Evolutionary conservation across 257 asterid genomes (phyloP).

Genomic region (Ehretia macrophylla): DNA sequence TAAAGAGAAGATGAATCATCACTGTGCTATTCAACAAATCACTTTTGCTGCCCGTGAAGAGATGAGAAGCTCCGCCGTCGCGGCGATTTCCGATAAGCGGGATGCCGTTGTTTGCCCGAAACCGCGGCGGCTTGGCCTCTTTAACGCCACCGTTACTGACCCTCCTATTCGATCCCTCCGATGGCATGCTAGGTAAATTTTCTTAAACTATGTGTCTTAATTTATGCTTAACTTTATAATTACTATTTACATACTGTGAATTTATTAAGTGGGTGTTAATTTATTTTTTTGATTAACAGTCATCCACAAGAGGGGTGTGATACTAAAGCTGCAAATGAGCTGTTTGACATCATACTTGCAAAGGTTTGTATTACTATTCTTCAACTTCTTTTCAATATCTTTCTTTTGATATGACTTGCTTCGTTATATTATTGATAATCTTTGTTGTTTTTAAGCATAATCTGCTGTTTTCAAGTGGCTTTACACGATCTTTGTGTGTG

Average conservation of each 20-base stretch:
- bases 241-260: neutral
- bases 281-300: constrained; percentile 22
- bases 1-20: neutral
- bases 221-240: neutral
- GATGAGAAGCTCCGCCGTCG: neutral
- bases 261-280: neutral
- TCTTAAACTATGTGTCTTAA: neutral
- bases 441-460: constrained; percentile 9
- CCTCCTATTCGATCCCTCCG: constrained; percentile 52
- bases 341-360: constrained; percentile 74
- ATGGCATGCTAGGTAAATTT: constrained; percentile 65
- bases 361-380: constrained; percentile 39
- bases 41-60: neutral
- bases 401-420: neutral
- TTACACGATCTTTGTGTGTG: neutral
- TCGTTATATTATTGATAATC: neutral
- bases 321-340: constrained; percentile 76
- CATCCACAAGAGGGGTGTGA: constrained; percentile 77
- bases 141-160: constrained; percentile 42
- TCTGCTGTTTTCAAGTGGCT: constrained; percentile 4
- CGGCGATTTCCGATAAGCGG: neutral
- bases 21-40: constrained; percentile 2
- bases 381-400: neutral
- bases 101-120: constrained; percentile 81
- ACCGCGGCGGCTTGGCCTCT: constrained; percentile 70